Evolutionary conservation across 2,329 filamentous ascomycete species (phyloP).

Genomic region (Clonostachys chloroleuca): DNA sequence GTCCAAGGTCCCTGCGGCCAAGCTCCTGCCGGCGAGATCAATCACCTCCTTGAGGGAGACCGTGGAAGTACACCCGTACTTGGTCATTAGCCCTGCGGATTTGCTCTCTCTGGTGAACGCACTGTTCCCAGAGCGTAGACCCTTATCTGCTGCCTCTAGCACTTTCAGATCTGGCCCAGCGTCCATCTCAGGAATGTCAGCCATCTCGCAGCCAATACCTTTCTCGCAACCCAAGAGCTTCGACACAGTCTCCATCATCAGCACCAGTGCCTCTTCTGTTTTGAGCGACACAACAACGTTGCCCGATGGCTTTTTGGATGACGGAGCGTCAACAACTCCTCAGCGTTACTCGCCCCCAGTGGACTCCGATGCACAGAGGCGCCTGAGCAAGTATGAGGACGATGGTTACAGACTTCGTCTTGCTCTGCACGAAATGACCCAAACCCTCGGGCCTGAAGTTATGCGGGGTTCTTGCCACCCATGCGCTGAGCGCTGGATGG

Average conservation of each 20-base stretch:
- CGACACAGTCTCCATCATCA: constrained; percentile 67
- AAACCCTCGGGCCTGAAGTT: constrained; percentile 58
- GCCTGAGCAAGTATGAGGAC: constrained; percentile 52
- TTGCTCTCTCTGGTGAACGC: constrained; percentile 76
- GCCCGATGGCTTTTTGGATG: constrained; percentile 58
- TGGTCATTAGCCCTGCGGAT: constrained; percentile 77
- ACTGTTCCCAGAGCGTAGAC: constrained; percentile 72
- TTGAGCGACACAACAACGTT: constrained; percentile 67
- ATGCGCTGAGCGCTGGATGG: constrained; percentile 78
- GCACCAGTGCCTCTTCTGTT: constrained; percentile 68
- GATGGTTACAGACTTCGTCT: constrained; percentile 62
- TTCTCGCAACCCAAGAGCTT: constrained; percentile 52
- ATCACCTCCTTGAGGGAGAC: constrained; percentile 71
- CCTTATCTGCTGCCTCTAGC: constrained; percentile 57
- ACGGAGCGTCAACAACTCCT: constrained; percentile 40
- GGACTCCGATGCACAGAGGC: constrained; percentile 36
- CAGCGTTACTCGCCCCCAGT: constrained; percentile 50
- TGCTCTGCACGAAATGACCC: constrained; percentile 67
- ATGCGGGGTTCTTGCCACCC: constrained; percentile 69
- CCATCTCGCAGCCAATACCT: constrained; percentile 63
- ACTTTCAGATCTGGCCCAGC: constrained; percentile 62
- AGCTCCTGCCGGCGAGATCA: constrained; percentile 66
- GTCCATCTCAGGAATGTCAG: constrained; percentile 64
- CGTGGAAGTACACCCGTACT: constrained; percentile 73
- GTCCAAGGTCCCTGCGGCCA: constrained; percentile 43